Evolutionary conservation across 2,329 filamentous ascomycete genomes (phyloP).

Genomic region (Aspergillus uvarum): DNA sequence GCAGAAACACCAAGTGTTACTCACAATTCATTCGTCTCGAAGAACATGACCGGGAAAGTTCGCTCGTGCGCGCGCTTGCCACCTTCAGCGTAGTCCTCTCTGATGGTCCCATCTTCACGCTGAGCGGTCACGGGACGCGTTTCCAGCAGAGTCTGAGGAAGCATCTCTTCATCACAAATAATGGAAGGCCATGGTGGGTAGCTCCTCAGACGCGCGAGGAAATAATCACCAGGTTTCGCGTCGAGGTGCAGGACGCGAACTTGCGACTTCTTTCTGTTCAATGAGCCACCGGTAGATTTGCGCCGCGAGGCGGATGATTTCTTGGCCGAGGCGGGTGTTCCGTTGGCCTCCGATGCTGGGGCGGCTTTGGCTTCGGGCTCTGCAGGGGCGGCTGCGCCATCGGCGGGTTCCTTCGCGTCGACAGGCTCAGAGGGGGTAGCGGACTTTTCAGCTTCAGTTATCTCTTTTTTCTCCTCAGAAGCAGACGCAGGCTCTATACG

Average conservation of each 20-base stretch:
- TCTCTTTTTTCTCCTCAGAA: slow-evolving; percentile 30
- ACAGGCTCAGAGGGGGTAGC: slow-evolving; percentile 22
- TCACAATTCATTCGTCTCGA: slow-evolving; percentile 96
- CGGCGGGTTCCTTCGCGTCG: slow-evolving; percentile 28
- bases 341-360: slow-evolving; percentile 43
- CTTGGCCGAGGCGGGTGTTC: slow-evolving; percentile 49
- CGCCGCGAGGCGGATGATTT: slow-evolving; percentile 56
- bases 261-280: slow-evolving; percentile 82
- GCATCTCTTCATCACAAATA: slow-evolving; percentile 91
- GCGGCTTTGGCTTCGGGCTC: slow-evolving; percentile 28
- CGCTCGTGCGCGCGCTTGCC: slow-evolving; percentile 83
- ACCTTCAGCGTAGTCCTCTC: slow-evolving; percentile 81
- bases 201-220: slow-evolving; percentile 89
- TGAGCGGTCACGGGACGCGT: slow-evolving; percentile 81
- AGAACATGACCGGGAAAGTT: slow-evolving; percentile 92
- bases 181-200: slow-evolving; percentile 94
- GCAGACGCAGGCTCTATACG: slow-evolving; percentile 21
- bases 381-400: slow-evolving; percentile 22
- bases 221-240: slow-evolving; percentile 87
- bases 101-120: slow-evolving; percentile 79
- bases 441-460: slow-evolving; percentile 29
- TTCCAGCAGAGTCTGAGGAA: slow-evolving; percentile 74
- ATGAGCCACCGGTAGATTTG: slow-evolving; percentile 72
- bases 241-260: slow-evolving; percentile 69
- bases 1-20: slow-evolving; percentile 41